Conservation (phyloP, 257 asterid genomes). For the Gynochthodes officinalis region DNA sequence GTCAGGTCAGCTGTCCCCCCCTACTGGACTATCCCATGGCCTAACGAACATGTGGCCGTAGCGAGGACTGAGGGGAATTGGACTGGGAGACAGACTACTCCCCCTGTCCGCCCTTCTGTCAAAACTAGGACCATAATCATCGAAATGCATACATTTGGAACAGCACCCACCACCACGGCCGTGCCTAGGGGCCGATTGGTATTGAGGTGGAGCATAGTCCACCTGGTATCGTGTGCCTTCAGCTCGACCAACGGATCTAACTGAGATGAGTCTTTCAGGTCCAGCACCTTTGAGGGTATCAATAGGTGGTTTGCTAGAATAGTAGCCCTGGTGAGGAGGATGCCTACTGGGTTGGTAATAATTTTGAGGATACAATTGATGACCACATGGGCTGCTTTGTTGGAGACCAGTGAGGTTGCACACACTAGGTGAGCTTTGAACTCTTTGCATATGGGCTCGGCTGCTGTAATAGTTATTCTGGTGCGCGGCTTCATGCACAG, state of each 20-base stretch:
- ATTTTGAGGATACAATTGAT: slow-evolving; percentile 30
- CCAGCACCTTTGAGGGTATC: slow-evolving; percentile 31
- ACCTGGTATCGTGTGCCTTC: slow-evolving; percentile 46
- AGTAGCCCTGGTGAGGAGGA: slow-evolving; percentile 22
- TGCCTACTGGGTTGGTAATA: slow-evolving; percentile 22
- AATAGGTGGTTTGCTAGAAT: slow-evolving; percentile 33
- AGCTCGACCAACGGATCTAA: slow-evolving; percentile 42
- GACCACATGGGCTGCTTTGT: slow-evolving; percentile 25
- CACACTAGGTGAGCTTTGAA: slow-evolving; percentile 67
- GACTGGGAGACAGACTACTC: slow-evolving; percentile 27
- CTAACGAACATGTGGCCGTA: slow-evolving; percentile 17
- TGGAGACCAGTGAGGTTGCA: slow-evolving; percentile 38
- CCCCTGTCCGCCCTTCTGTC: slow-evolving; percentile 36
- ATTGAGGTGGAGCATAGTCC: slow-evolving; percentile 35
- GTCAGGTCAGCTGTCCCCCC: slow-evolving; percentile 26
- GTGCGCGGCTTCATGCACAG: slow-evolving; percentile 18
- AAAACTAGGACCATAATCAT: slow-evolving; percentile 30
- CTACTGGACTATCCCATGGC: slow-evolving; percentile 28
- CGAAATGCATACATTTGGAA: slow-evolving; percentile 28
- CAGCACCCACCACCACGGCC: slow-evolving; percentile 40
- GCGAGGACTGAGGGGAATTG: slow-evolving; percentile 34
- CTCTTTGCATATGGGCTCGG: slow-evolving; percentile 46
- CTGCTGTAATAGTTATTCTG: slow-evolving; percentile 18
- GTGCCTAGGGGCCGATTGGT: slow-evolving; percentile 28
- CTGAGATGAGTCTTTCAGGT: slow-evolving; percentile 44